These are phyloP conservation scores for Proliferodiscus dingleyae DNA, from an alignment of 2,329 filamentous ascomycete genomes.

Conservation along the genomic window DNA sequence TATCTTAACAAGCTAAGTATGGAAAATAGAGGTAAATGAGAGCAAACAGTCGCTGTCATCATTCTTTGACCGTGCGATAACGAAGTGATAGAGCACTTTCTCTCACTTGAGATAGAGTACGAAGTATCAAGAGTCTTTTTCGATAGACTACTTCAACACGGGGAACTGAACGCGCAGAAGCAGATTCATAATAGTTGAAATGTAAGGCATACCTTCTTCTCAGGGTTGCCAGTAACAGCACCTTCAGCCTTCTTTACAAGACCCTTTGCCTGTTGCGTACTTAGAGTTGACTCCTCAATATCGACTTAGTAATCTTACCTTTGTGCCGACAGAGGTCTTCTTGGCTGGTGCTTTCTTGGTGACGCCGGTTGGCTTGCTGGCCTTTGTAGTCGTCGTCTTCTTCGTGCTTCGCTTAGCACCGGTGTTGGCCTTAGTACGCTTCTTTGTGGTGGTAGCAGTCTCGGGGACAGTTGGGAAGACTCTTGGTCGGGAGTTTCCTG, in stretches of 20 bases:
- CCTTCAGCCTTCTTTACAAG: slow-evolving; percentile 31
- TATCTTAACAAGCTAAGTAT: neutral
- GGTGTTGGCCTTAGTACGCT: slow-evolving; percentile 27
- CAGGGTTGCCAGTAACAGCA: slow-evolving; percentile 32
- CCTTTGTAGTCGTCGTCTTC: slow-evolving; percentile 32
- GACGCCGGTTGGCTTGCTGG: slow-evolving; percentile 28
- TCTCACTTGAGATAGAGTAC: slow-evolving; percentile 9
- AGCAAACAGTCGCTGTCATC: neutral
- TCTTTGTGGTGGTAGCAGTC: slow-evolving; percentile 23
- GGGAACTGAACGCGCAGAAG: slow-evolving; percentile 22
- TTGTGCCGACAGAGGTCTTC: slow-evolving; percentile 27
- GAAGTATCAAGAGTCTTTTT: slow-evolving; percentile 8
- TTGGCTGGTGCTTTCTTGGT: slow-evolving; percentile 30
- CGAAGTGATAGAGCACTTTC: neutral
- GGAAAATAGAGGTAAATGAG: neutral
- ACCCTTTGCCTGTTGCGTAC: slow-evolving; percentile 24
- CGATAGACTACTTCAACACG: slow-evolving; percentile 12
- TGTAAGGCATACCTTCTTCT: slow-evolving; percentile 32
- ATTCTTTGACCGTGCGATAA: too few species aligned
- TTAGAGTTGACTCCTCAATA: slow-evolving; percentile 12
- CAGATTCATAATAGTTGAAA: slow-evolving; percentile 19
- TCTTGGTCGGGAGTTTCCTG: slow-evolving; percentile 27
- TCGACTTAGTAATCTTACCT: slow-evolving; percentile 20
- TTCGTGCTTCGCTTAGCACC: slow-evolving; percentile 28
- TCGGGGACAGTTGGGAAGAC: slow-evolving; percentile 27